Evolutionary conservation across 441 rosid genomes (phyloP), one percentile per base, ranked within the genome.

Genomic region (Gossypium aridum): DNA sequence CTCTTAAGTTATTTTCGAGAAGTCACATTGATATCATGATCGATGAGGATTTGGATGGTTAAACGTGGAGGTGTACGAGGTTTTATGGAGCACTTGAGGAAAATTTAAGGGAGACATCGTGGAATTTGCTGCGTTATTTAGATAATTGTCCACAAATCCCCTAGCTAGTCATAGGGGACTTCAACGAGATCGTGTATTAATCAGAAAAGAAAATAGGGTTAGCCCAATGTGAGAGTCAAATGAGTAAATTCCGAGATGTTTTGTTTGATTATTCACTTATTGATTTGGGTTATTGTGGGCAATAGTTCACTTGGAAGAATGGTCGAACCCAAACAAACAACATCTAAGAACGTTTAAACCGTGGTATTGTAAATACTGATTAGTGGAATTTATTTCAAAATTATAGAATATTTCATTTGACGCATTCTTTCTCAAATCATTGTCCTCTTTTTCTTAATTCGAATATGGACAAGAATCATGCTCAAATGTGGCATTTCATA

Each of bases 231-330:
- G n/a, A 2, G 14, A 47, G 14, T 2, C 53, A 47, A 47, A 12
- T 47, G 4, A 7, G 4, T 0, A 10, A 2, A 0, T 47, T 47
- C 0, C 0, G 5, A 0, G 14, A 47, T 2, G 4, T 12, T 3
- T 10, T 47, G 4, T 47, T 1, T 10, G 4, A 47, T 12, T 47
- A 0, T 10, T 12, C 53, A 2, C 53, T 47, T 47, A 13, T 47
- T 10, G 1, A 47, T 10, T 2, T 10, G 3, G n/a, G 53, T 2
- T 47, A 10, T 47, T 7, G 0, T 0, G 53, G 53, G n/a, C 1
- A 13, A 10, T 47, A 0, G 5, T 47, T 9, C 1, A 47, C 53
- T 7, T 47, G 5, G 53, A 13, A 47, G 14, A 10, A 13, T 2
- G 14, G 53, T 10, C n/a, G 0, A 10, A 9, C 14, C 12, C 53